phyloP scores from a whole-genome alignment of 139 green algal species.

The Tetraselmis striata region DNA sequence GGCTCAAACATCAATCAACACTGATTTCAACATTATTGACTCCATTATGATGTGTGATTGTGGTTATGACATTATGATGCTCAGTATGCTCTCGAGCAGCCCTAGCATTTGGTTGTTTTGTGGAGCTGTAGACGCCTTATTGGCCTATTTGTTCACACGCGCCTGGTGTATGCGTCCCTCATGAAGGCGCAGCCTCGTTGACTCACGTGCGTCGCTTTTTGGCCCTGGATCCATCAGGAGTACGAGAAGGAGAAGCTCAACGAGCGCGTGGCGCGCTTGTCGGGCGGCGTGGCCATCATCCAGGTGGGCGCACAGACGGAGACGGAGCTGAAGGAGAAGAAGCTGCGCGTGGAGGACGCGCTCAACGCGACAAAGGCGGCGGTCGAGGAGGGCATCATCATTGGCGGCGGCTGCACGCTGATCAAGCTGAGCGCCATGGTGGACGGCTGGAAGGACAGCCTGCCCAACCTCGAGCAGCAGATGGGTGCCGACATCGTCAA shows the following conservation, averaged over 20 bases:
- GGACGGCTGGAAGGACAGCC: constrained; percentile 69
- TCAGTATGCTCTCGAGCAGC: too few species aligned
- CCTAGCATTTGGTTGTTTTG: too few species aligned
- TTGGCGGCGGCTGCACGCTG: constrained; percentile 95
- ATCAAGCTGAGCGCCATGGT: constrained; percentile 80
- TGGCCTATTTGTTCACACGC: too few species aligned
- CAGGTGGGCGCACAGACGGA: constrained; percentile 98
- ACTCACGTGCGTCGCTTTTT: too few species aligned
- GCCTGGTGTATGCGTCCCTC: too few species aligned
- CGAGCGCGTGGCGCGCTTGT: constrained; percentile 94
- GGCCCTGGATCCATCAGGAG: constrained; percentile 37
- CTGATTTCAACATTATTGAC: too few species aligned
- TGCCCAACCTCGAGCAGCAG: constrained; percentile 18
- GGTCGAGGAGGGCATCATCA: constrained; percentile 99
- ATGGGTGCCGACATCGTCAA: constrained; percentile 96
- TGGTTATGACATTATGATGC: too few species aligned
- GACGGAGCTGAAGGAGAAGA: constrained; percentile 99
- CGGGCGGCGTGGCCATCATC: constrained; percentile 92
- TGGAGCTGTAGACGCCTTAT: too few species aligned
- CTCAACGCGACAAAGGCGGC: constrained; percentile 98
- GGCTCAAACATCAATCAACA: too few species aligned
- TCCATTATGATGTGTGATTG: too few species aligned
- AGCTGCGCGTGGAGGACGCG: constrained; percentile 99
- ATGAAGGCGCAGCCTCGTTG: too few species aligned
- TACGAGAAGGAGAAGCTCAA: constrained; percentile 99